Percentiles rank a stretch among this genome's conserved stretches.
phyloP scores from a whole-genome alignment of 495 filamentous ascomycete species.

The Penicillium herquei region DNA sequence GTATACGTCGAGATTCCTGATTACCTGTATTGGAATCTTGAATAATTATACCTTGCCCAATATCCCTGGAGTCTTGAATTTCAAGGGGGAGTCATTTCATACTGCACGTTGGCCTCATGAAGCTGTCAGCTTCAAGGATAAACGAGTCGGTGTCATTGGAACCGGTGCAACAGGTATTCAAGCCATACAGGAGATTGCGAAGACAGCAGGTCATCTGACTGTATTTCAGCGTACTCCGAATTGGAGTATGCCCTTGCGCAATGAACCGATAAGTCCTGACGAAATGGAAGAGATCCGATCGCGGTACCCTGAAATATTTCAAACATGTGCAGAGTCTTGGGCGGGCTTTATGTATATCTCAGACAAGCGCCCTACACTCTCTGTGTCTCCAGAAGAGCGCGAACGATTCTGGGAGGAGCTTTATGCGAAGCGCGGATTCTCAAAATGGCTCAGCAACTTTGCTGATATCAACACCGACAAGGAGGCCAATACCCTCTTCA shows the following conservation, averaged over 20 bases:
- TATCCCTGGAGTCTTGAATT: constrained; percentile 51
- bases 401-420: constrained; percentile 31
- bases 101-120: constrained; percentile 41
- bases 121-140: constrained; percentile 40
- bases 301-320: constrained; percentile 43
- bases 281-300: constrained; percentile 43
- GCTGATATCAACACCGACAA: constrained; percentile 23
- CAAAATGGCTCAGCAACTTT: constrained; percentile 31
- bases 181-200: constrained; percentile 45
- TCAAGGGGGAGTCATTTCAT: constrained; percentile 48
- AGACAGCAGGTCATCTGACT: constrained; percentile 37
- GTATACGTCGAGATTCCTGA: constrained; percentile 23
- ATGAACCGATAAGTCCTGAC: constrained; percentile 38
- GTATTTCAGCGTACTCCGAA: constrained; percentile 57
- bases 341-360: constrained; percentile 31
- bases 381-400: constrained; percentile 43
- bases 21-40: constrained; percentile 24
- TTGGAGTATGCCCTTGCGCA: constrained; percentile 48
- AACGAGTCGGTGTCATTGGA: constrained; percentile 53
- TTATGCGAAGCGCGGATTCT: constrained; percentile 37
- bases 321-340: constrained; percentile 15
- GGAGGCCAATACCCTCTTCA: constrained; percentile 24
- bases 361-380: constrained; percentile 38
- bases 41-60: constrained; percentile 31
- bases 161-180: constrained; percentile 63